Conservation (phyloP, 23 red algal species). For the Chondrus crispus region DNA sequence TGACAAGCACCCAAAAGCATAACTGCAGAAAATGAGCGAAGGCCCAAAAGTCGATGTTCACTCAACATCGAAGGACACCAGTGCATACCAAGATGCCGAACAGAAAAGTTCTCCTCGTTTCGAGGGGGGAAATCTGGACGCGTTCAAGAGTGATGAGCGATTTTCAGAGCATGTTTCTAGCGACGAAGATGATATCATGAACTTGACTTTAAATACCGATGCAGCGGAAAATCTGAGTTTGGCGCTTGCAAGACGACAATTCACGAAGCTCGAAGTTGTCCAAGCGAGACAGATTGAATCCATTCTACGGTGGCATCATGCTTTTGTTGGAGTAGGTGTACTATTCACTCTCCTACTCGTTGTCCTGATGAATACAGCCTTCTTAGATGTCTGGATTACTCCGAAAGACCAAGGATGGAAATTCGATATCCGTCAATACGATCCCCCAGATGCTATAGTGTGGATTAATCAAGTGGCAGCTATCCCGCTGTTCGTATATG, state of each 20-base stretch:
- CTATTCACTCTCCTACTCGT: slow-evolving; percentile 56
- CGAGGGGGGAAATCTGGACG: no score
- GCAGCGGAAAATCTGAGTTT: slow-evolving; percentile 40
- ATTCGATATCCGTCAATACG: slow-evolving; percentile 43
- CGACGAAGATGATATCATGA: slow-evolving; percentile 29
- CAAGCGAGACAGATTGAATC: slow-evolving; percentile 68
- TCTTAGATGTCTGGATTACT: slow-evolving; percentile 32
- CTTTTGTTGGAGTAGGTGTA: slow-evolving; percentile 43
- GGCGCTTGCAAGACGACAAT: slow-evolving; percentile 49
- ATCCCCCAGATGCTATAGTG: slow-evolving; percentile 8
- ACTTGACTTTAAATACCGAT: slow-evolving; percentile 36
- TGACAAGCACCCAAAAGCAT: no score
- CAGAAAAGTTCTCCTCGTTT: no score
- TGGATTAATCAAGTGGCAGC: slow-evolving; percentile 61
- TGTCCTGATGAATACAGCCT: slow-evolving; percentile 56
- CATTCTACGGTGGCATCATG: slow-evolving; percentile 63
- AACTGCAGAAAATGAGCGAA: no score
- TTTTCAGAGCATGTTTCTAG: slow-evolving; percentile 42
- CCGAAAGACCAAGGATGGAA: slow-evolving; percentile 56
- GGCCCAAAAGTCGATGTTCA: no score
- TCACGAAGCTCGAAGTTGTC: slow-evolving; percentile 77
- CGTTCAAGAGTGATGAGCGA: slow-evolving; percentile 12
- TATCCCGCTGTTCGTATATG: slow-evolving; percentile 53
- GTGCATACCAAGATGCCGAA: no score
- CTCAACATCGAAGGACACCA: no score